A percentile compares a stretch with the other conserved stretches of the same genome.
Evolutionary conservation across 1,284 basidiomycete genomes (phyloP).

Genomic region (Ceratobasidium papillatum): DNA sequence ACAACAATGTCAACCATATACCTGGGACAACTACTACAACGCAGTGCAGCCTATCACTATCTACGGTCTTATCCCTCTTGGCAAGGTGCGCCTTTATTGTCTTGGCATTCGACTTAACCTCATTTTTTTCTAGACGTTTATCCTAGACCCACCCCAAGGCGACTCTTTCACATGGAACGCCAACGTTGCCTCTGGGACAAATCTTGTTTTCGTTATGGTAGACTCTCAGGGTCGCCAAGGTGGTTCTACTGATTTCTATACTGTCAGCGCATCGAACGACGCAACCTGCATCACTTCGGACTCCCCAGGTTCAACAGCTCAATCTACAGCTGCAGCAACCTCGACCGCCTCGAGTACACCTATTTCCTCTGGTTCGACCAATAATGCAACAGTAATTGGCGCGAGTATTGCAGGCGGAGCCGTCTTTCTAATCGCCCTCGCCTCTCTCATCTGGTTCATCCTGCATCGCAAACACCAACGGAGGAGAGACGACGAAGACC

Average conservation of each 20-base stretch:
- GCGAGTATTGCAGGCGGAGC: conserved; percentile 67
- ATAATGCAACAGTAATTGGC: conserved; percentile 59
- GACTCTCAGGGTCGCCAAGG: conserved; percentile 61
- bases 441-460: conserved; percentile 63
- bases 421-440: conserved; percentile 60
- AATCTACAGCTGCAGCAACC: conserved; percentile 50
- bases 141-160: conserved; percentile 58
- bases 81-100: conserved; percentile 56
- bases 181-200: conserved; percentile 66
- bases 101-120: not conserved
- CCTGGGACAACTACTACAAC: conserved; percentile 59
- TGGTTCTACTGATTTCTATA: conserved; percentile 44
- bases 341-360: conserved; percentile 43
- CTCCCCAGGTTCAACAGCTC: conserved; percentile 62
- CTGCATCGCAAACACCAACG: conserved; percentile 49
- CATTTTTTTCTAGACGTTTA: conserved; percentile 1
- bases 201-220: conserved; percentile 67
- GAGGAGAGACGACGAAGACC: not conserved
- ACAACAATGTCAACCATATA: conserved; percentile 69
- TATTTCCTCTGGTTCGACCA: conserved; percentile 47
- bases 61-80: conserved; percentile 68
- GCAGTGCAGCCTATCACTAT: conserved; percentile 70
- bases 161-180: conserved; percentile 65
- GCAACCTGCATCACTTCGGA: conserved; percentile 60
- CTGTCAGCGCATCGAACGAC: conserved; percentile 62